Evolutionary conservation across 83 land plant genomes (phyloP), one percentile per base, ranked within the genome.

Genomic region (Thuja plicata): DNA sequence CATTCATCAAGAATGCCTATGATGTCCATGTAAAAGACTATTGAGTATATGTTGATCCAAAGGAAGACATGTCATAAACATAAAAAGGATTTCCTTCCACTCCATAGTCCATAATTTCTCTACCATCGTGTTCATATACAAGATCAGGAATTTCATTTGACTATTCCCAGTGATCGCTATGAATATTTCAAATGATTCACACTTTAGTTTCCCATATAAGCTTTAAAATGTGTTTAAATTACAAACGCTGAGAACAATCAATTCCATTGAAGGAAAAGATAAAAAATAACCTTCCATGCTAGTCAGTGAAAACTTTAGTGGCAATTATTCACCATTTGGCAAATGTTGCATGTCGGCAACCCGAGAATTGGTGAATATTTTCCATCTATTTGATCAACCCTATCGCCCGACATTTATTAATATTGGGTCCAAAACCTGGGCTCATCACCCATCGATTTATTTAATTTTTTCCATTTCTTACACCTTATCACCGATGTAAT

Each of bases 61-160:
- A 37, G 16, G 89, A n/a, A n/a, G n/a, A n/a, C 84, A 52, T 91
- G 89, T 73, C 88, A 93, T 54, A 86, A 90, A 88, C 88, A 87
- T 45, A 43, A 84, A 35, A n/a, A n/a, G n/a, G n/a, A n/a, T n/a
- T n/a, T n/a, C n/a, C n/a, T n/a, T n/a, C n/a, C n/a, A n/a, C n/a
- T 1, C 97, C 96, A 87, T 97, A 98, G 90, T 98, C 99, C 96
- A 95, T 91, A 91, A 95, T 87, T 43, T 97, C 97, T 45, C 96
- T 91, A 84, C 88, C 43, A 83, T 98, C 99, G 76, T 97, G 88
- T 45, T 95, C 96, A 38, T 86, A 66, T 48, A 97, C 99, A 89
- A 96, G 95, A 27, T 98, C 97, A 30, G 97, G 99, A 0, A 98
- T 87, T 52, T 95, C 95, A 97, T 84, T 89, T 95, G 95, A 54